A percentile compares a stretch with the other conserved stretches of the same genome.
These are phyloP conservation scores for Nicotiana undulata DNA, from an alignment of 257 asterid genomes.

Conservation along the genomic window DNA sequence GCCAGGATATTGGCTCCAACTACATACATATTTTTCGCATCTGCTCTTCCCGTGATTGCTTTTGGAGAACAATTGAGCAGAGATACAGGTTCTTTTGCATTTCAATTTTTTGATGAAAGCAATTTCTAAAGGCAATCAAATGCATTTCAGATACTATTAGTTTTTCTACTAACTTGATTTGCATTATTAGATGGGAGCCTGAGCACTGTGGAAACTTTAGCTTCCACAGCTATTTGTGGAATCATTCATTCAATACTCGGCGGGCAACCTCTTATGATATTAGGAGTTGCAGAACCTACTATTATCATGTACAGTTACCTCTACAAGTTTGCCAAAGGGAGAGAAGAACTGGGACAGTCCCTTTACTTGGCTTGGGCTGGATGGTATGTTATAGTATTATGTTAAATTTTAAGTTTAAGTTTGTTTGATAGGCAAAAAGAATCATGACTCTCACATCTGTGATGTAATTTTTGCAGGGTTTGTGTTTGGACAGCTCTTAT, in stretches of 20 bases:
- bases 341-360: slow-evolving; percentile 7
- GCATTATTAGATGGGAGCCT: slow-evolving; percentile 4
- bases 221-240: slow-evolving; percentile 15
- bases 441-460: neutral
- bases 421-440: neutral
- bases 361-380: slow-evolving; percentile 16
- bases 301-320: slow-evolving; percentile 14
- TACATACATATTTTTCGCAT: slow-evolving; percentile 23
- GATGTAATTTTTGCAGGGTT: slow-evolving; percentile 9
- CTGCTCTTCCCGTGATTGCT: slow-evolving; percentile 25
- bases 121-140: neutral
- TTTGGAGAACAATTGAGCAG: slow-evolving; percentile 26
- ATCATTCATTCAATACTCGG: slow-evolving; percentile 13
- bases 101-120: neutral
- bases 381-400: neutral
- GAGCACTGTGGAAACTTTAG: slow-evolving; percentile 16
- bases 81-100: slow-evolving; percentile 16
- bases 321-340: slow-evolving; percentile 11
- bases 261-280: slow-evolving; percentile 12
- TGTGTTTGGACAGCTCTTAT: slow-evolving; percentile 15
- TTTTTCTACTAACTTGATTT: neutral
- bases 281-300: slow-evolving; percentile 19
- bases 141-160: neutral
- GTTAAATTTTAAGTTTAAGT: neutral
- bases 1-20: slow-evolving; percentile 28